Conservation (phyloP, 164 flowering plant genomes). For the Vitis vinifera region ASM3070453v1 NC_081808.1:3031001-3031500, state of each 20-base stretch:
- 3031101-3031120: conserved; percentile 40
- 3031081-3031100: conserved; percentile 19
- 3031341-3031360: not conserved
- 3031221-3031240: conserved; percentile 8
- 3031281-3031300: conserved; percentile 39
- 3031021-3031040: conserved; percentile 29
- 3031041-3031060: conserved; percentile 29
- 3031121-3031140: conserved; percentile 44
- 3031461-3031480: no score
- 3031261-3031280: conserved; percentile 49
- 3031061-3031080: not conserved
- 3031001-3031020: conserved; percentile 32
- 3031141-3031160: conserved; percentile 40
- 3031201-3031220: conserved; percentile 9
- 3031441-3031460: no score
- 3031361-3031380: not conserved
- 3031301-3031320: conserved; percentile 35
- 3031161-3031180: conserved; percentile 25
- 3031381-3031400: no score
- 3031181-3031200: conserved; percentile 9
- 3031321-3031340: conserved; percentile 33
- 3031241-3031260: conserved; percentile 40
- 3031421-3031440: no score
- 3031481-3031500: no score
- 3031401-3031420: no score